Base-by-base conservation (phyloP, 805 yeast genomes). In the Starmerella asiatica region DNA sequence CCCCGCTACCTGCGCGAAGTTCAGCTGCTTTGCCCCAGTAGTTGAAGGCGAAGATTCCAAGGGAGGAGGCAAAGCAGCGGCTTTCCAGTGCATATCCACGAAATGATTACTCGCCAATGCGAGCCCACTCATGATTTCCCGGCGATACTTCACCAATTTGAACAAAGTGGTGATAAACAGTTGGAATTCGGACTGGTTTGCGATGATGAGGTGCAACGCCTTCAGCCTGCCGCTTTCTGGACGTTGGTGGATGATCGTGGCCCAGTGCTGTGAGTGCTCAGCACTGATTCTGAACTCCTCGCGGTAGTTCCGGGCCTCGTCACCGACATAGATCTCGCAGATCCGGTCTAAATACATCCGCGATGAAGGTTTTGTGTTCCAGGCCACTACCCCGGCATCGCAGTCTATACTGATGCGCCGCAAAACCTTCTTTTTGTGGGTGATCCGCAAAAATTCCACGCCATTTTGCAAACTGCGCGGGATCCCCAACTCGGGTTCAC, bases 241-340 rank as follows among this genome's bases (percentile, higher is more conserved):
- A 5, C 69, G 65, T 41, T 67, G 71, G 54, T 83, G 88, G 11
- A 84, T 73, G 24, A 88, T 70, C 0, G 94, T 77, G 1, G 83
- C 68, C 98, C 98, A 88, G 7, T 71, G 59, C 11, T 66, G 63
- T 32, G 75, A 73, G 39, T 69, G 71, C 37, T 78, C 84, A 27
- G 73, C 62, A 1, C 85, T 71, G 1, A 84, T 70, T 28, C 79
- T 76, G 49, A 82, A 72, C 57, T 85, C 94, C 54, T 86, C 94
- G 44, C 94, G 62, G 55, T 85, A 88, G 49, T 83, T 82, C 27
- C 71, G 69, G 1, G 95, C 95, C 51, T 79, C 82, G 17, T 68
- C 70, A 3, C 77, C 82, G 3, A 70, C 65, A 37, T 79, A 59
- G 2, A 79, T 66, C 39, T 71, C 73, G 42, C 71, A 70, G 36